These are phyloP conservation scores for Celoporthe dispersa DNA, from an alignment of 2,329 filamentous ascomycete genomes.

Conservation along the genomic window DNA sequence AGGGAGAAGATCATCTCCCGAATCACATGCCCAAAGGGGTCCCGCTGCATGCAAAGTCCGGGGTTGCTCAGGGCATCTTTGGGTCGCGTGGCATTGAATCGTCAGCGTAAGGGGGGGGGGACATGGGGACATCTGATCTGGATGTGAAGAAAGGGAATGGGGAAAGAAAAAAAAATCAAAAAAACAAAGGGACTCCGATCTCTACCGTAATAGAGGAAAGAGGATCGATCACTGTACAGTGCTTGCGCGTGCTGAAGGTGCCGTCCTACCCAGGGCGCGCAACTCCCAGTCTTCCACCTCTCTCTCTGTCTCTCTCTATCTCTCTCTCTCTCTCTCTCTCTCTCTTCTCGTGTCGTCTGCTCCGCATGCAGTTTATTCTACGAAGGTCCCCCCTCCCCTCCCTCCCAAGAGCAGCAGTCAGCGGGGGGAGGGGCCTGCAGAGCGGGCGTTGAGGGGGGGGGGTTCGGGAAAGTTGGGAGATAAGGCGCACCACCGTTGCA, in stretches of 20 bases:
- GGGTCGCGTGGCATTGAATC: slow-evolving; percentile 2
- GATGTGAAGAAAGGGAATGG: not conserved
- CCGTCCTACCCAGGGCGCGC: not conserved
- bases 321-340: not conserved
- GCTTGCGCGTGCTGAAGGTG: not conserved
- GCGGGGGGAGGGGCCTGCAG: slow-evolving; percentile 2
- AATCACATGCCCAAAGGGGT: not conserved
- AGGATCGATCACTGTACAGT: not conserved
- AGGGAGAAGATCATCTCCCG: not conserved
- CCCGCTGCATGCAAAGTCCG: not conserved
- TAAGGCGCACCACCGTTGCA: slow-evolving; percentile 24
- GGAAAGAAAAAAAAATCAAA: too few species aligned
- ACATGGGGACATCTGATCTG: not conserved
- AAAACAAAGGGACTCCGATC: too few species aligned
- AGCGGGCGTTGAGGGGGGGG: not conserved
- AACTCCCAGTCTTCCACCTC: not conserved
- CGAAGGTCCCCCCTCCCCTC: not conserved
- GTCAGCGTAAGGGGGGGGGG: not conserved
- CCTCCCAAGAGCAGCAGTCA: not conserved
- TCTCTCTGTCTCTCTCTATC: not conserved
- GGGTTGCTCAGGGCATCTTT: not conserved
- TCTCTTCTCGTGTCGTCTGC: not conserved
- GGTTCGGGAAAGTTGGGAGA: slow-evolving; percentile 3
- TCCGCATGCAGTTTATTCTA: not conserved
- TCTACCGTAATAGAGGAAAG: too few species aligned